Base-by-base conservation (phyloP, 441 rosid genomes). In the Biscutella laevigata region DNA sequence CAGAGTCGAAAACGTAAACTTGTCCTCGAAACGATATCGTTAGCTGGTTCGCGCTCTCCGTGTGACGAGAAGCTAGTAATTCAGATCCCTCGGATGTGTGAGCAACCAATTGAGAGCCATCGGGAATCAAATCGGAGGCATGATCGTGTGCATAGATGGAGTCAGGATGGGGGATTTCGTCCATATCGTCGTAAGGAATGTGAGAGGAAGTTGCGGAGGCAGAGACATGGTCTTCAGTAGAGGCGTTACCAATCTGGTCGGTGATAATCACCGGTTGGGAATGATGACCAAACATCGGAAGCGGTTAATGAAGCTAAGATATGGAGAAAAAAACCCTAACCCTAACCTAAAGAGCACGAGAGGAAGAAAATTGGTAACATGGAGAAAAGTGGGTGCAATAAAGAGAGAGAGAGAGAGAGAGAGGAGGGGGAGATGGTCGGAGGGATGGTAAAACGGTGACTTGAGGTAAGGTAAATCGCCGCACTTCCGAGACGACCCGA, bases 1-100 rank as follows among this genome's bases (percentile, higher is more conserved):
- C 94, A 11, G 84, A 79, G 51, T 91, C 90, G 26, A 85, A 91
- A 6, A 88, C 95, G 66, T 83, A 91, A 65, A 91, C 94, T 55
- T 88, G 96, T n/a, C 98, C 96, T 1, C 92, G 88, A 62, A 87
- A 91, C 19, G 98, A 80, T 67, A 91, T 81, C 2, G 88, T 81
- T 12, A 91, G 85, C 73, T 85, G 95, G 68, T 76, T 82, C 1
- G 86, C 73, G 10, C 67, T 74, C 13, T 79, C 83, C 16, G 28
- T 61, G 0, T 62, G 70, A 4, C 73, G 82, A 29, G 75, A 33
- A 17, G 7, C 71, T 24, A 85, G 59, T 38, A 62, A 29, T 4
- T 69, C 78, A 7, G 71, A 33, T 29, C 56, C 72, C 3, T 34
- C 62, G 21, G 71, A 33, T 43, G 44, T 65, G 49, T 60, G 71